Base-by-base conservation (phyloP, 2,329 filamentous ascomycete genomes). In the Phialophora macrospora region DNA sequence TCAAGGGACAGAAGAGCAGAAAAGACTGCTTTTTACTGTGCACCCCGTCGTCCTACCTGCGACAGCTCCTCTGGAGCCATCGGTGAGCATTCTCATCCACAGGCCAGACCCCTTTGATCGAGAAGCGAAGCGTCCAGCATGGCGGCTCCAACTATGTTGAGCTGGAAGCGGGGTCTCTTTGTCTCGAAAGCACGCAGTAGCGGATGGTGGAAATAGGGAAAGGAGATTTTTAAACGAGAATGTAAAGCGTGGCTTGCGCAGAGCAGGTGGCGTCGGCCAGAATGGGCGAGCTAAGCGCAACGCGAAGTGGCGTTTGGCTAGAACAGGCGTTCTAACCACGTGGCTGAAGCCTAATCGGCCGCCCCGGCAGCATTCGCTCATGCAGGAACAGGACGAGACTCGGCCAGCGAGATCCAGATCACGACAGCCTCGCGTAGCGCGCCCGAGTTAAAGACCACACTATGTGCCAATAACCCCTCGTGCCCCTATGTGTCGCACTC, bases 201-300 rank as follows among this genome's bases (percentile, higher is more conserved):
- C n/a, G 3, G 20, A 26, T 60, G 58, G 58, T 52, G 58, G 58
- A 59, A 52, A 52, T 60, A 41, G 28, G 58, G 48, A 60, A n/a
- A 60, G 46, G 58, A 60, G 58, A 8, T 30, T 55, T 30, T 60
- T 34, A 12, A 34, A 49, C 44, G 7, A 49, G 30, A 54, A 46
- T 44, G 58, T 46, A 20, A 52, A 52, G 58, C 24, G 46, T 51
- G 44, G 58, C 58, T 60, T 52, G 58, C 24, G 28, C 26, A 52
- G 46, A 46, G 38, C 46, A 41, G 2, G 58, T 59, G 41, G 56
- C 41, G 56, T 5, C 49, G 56, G 56, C 56, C 56, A 59, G 56
- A 59, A 59, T 38, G 17, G 56, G 55, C 12, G 52, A 20, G 52
- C 52, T 11, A 55, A 38, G 32, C 9, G 32, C 32, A 34, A 11